These are phyloP conservation scores for Coemansia sp. DNA, from an alignment of 192 early-diverging fungal genomes.

Conservation along the genomic window DNA sequence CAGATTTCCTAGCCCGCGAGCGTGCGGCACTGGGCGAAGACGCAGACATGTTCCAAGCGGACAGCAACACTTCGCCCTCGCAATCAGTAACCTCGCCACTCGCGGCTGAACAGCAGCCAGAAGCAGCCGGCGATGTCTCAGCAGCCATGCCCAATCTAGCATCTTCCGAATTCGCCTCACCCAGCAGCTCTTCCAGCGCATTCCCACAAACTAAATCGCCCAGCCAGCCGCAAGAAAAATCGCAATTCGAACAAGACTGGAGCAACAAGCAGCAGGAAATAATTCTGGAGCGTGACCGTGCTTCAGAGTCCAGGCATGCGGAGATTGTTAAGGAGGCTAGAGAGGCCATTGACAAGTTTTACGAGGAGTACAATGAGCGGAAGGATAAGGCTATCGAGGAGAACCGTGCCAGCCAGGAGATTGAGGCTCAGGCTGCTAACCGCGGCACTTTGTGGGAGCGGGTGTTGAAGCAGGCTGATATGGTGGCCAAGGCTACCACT, in stretches of 20 bases:
- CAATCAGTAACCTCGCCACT: neutral
- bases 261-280: constrained; percentile 58
- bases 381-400: constrained; percentile 62
- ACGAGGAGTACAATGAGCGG: constrained; percentile 78
- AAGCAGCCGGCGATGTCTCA: neutral
- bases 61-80: neutral
- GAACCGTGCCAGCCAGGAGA: constrained; percentile 56
- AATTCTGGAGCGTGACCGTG: constrained; percentile 61
- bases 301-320: constrained; percentile 53
- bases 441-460: constrained; percentile 74
- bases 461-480: constrained; percentile 63
- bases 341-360: constrained; percentile 71
- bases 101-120: neutral
- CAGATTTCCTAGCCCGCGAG: constrained; percentile 76
- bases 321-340: constrained; percentile 62
- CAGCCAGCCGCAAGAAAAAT: neutral
- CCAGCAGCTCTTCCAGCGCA: neutral
- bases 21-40: constrained; percentile 69
- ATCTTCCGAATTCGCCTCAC: neutral
- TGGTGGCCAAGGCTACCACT: constrained; percentile 46
- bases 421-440: constrained; percentile 53
- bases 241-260: constrained; percentile 60
- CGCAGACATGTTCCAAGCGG: constrained; percentile 59
- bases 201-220: neutral
- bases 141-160: neutral